A percentile compares a stretch with the other conserved stretches of the same genome.
Conservation (phyloP, 331 rosid genomes). For the Rosa hybrid region DNA sequence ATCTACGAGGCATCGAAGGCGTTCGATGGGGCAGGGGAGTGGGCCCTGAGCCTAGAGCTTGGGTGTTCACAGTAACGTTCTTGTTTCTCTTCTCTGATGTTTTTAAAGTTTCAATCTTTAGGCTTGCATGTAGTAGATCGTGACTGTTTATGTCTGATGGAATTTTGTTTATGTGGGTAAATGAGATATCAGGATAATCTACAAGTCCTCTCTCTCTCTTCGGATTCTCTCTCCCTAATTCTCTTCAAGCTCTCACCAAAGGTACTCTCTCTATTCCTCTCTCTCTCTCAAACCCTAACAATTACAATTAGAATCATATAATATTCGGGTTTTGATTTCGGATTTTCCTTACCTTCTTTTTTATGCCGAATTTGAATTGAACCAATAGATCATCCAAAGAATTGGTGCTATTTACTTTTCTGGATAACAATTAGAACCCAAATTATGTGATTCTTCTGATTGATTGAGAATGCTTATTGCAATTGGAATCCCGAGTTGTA, state of each 20-base stretch:
- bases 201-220: too few species aligned
- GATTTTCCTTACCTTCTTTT: not conserved
- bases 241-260: not conserved
- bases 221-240: not conserved
- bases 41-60: too few species aligned
- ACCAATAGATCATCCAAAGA: not conserved
- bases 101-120: too few species aligned
- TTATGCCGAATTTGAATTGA: not conserved
- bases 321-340: not conserved
- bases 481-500: not conserved
- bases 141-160: too few species aligned
- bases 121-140: too few species aligned
- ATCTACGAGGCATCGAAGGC: too few species aligned
- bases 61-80: too few species aligned
- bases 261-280: not conserved
- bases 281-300: not conserved
- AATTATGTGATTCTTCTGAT: not conserved
- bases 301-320: not conserved
- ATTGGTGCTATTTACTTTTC: not conserved
- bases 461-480: not conserved
- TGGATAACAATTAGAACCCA: not conserved
- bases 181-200: too few species aligned
- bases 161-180: too few species aligned
- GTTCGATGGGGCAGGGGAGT: too few species aligned
- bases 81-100: too few species aligned